Base-by-base conservation (phyloP, 176 grass and related monocot genomes). In the Dendrocalamus sinicus region DNA sequence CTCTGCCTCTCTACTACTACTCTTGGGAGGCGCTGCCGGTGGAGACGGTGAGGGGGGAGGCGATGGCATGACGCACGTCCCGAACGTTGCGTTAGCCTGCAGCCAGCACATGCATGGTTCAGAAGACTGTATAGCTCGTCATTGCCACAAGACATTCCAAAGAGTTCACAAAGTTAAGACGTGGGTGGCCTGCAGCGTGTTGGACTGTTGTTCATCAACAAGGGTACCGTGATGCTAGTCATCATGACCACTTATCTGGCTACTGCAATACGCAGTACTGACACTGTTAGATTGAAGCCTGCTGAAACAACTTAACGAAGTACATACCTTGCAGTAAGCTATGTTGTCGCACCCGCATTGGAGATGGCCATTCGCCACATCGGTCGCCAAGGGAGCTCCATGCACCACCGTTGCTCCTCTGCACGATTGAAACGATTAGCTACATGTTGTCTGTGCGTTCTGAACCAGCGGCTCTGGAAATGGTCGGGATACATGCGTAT, bases 361-460 rank as follows among this genome's bases (percentile, higher is more conserved):
- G 54, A 95, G 81, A 14, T 89, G 91, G 0, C 95, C 95, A 66
- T 98, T 98, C 5, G 95, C 93, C 52, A 92, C 87, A 44, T 98
- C 91, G 73, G 83, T 89, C 17, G 93, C 93, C 46, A 90, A 69
- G 20, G 95, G 89, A n/a, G 95, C 95, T 10, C 93, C 95, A n/a
- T n/a, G n/a, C n/a, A 2, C 93, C 95, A 54, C 91, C 94, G 60
- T 64, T 86, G 70, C 94, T 94, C 85, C 87, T 84, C 95, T 97
- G 87, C 67, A 39, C 50, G 50, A 16, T 51, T 2, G 1, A 39
- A 0, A 24, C 1, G 9, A 13, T 48, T 32, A 15, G 51, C 8
- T 44, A 9, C 43, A 2, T 44, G 43, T 2, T 44, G 43, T 44
- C 9, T 9, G 43, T 44, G 8, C 43, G 43, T 44, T 43, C 40